These are phyloP conservation scores for Gleditsia sinensis DNA, from an alignment of 306 rosid species.

Conservation along the genomic window DNA sequence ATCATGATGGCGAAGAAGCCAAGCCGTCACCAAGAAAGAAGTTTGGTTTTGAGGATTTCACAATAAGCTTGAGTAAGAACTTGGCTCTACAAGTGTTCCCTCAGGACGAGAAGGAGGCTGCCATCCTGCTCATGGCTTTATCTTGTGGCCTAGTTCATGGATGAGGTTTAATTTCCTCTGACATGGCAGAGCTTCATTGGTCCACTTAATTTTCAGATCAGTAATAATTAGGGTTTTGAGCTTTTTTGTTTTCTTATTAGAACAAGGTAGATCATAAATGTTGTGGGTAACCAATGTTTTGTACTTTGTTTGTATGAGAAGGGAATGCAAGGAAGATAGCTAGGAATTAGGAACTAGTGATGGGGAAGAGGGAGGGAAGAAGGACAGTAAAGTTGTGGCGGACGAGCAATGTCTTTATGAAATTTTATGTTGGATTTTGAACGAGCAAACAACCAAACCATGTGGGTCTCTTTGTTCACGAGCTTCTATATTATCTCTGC, in stretches of 20 bases:
- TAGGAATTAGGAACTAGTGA: conserved; percentile 11
- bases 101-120: conserved; percentile 97
- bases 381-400: conserved; percentile 27
- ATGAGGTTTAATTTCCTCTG: conserved; percentile 37
- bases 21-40: conserved; percentile 37
- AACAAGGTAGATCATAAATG: conserved; percentile 6
- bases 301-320: not conserved
- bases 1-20: not conserved
- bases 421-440: conserved; percentile 37
- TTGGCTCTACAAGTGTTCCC: conserved; percentile 75
- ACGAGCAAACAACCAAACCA: conserved; percentile 41
- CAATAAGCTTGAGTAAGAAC: conserved; percentile 56
- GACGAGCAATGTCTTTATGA: conserved; percentile 13
- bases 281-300: conserved; percentile 29
- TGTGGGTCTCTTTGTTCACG: conserved; percentile 40
- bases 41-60: conserved; percentile 66
- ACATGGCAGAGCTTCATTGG: not conserved
- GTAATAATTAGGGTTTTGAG: conserved; percentile 32
- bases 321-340: conserved; percentile 11
- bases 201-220: conserved; percentile 17
- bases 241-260: conserved; percentile 10
- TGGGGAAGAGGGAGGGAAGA: not conserved
- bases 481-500: conserved; percentile 4
- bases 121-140: conserved; percentile 87
- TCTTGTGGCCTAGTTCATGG: conserved; percentile 88